A percentile compares a stretch with the other conserved stretches of the same genome.
These are phyloP conservation scores for Apophysomyces trapeziformis DNA, from an alignment of 371 early-diverging fungal species.

Conservation along the genomic window DNA sequence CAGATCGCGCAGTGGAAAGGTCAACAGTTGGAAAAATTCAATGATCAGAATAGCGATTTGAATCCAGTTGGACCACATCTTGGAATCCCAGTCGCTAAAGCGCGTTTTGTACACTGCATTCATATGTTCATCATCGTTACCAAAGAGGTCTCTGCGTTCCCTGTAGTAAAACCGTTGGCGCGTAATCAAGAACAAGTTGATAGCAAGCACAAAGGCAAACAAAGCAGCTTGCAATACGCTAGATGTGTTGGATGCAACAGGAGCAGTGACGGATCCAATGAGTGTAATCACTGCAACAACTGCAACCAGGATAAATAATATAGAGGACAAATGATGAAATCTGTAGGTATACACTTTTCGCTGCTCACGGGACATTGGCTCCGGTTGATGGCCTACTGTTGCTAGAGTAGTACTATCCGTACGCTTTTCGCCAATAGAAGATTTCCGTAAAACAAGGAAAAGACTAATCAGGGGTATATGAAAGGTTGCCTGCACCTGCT, in stretches of 20 bases:
- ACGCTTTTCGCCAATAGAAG: constrained; percentile 18
- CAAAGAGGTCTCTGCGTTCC: constrained; percentile 47
- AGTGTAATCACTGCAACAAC: constrained; percentile 38
- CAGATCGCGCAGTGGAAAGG: constrained; percentile 60
- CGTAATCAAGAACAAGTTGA: constrained; percentile 57
- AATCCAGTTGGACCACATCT: constrained; percentile 59
- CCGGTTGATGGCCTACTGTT: constrained; percentile 6
- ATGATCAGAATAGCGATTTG: constrained; percentile 61
- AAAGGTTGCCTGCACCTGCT: constrained; percentile 43
- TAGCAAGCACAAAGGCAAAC: constrained; percentile 56
- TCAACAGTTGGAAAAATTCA: constrained; percentile 63
- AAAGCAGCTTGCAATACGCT: constrained; percentile 48
- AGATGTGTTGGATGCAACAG: constrained; percentile 26
- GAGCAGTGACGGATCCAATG: constrained; percentile 31
- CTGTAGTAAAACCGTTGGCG: constrained; percentile 58
- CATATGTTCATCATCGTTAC: constrained; percentile 45
- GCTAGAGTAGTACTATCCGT: constrained; percentile 30
- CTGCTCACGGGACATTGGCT: constrained; percentile 39
- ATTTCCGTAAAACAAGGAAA: constrained; percentile 30
- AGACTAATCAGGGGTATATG: constrained; percentile 43
- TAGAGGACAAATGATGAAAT: constrained; percentile 42
- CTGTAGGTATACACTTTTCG: constrained; percentile 41
- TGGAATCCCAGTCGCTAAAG: constrained; percentile 43
- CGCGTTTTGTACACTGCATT: constrained; percentile 48
- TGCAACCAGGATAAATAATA: constrained; percentile 33